Percentiles rank a stretch among this genome's conserved stretches.
These are phyloP conservation scores for Fusarium austroafricanum DNA, from an alignment of 2,329 filamentous ascomycete genomes.

Conservation along the genomic window DNA sequence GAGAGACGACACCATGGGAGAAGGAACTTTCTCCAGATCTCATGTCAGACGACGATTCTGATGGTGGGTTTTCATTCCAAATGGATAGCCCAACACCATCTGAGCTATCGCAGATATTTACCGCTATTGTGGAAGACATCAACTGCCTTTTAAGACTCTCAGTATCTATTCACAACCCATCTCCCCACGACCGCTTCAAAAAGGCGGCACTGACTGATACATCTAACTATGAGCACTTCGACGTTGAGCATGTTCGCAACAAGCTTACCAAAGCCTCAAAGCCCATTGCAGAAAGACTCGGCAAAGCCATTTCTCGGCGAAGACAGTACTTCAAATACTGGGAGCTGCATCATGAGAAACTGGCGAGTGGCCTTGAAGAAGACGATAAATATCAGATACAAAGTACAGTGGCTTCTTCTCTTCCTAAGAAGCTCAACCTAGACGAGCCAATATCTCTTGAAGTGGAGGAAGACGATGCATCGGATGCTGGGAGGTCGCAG, in stretches of 20 bases:
- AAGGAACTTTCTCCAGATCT: rapidly evolving
- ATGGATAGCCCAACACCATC: rapidly evolving
- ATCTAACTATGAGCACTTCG: slow-evolving; percentile 1
- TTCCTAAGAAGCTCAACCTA: rapidly evolving
- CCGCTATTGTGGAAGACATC: background rate
- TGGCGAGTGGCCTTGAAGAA: background rate
- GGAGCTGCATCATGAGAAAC: background rate
- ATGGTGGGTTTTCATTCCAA: rapidly evolving
- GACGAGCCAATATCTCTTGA: rapidly evolving
- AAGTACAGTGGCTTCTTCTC: background rate
- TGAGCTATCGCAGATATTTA: background rate
- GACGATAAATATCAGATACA: rapidly evolving
- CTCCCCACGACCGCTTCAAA: slow-evolving; percentile 17
- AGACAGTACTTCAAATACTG: slow-evolving; percentile 29
- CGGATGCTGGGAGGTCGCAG: background rate
- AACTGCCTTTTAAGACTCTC: slow-evolving; percentile 3
- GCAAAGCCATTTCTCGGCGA: background rate
- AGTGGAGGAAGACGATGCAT: rapidly evolving
- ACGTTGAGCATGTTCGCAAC: background rate
- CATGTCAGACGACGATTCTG: rapidly evolving
- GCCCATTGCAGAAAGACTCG: rapidly evolving
- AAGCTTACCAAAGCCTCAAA: background rate
- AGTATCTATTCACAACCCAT: slow-evolving; percentile 6
- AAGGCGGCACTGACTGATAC: rapidly evolving
- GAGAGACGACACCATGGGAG: background rate